Base-by-base conservation (phyloP, 176 grass and related monocot species). In the Carex kokanica region DNA sequence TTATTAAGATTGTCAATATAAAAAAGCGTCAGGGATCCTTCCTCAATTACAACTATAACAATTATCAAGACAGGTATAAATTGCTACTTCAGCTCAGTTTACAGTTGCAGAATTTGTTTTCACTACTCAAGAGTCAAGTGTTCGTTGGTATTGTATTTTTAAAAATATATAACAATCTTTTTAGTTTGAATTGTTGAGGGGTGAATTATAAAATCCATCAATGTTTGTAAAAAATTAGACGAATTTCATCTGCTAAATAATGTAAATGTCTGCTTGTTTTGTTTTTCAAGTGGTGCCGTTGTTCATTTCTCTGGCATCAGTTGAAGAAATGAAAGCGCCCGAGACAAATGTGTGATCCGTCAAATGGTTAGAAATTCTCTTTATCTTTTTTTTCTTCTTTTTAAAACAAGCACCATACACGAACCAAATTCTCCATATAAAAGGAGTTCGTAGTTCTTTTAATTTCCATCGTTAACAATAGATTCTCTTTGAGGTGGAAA, bases 401-500 rank as follows among this genome's bases (percentile, higher is more conserved):
- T 64, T 59, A 82, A 65, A 52, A 64, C 20, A 65, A 10, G 79
- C 18, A 64, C 79, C 36, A 65, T 49, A 27, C 24, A 18, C 10
- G 61, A 67, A 82, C 62, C 60, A 66, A 31, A 59, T 65, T 59
- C 43, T 80, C 41, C 64, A n/a, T 18, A 65, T 21, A 77, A 32
- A 58, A 73, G 10, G 38, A 2, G 20, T 24, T 20, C 1, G 0
- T 36, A 10, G 53, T 67, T 55, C 88, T 90, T 90, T 90, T 84
- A 86, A 86, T 84, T 65, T 90, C 54, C 80, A 84, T 84, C 62
- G 63, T 73, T 21, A 84, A 84, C 58, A 21, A 45, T 78, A 27
- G 84, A 80, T 83, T 85, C 45, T 23, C 45, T 54, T 65, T 45
- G 11, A 43, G 23, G 41, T 73, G 54, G 3, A 17, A 31, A 79